phyloP scores from a whole-genome alignment of 495 filamentous ascomycete genomes.

The Neurospora pannonica region DNA sequence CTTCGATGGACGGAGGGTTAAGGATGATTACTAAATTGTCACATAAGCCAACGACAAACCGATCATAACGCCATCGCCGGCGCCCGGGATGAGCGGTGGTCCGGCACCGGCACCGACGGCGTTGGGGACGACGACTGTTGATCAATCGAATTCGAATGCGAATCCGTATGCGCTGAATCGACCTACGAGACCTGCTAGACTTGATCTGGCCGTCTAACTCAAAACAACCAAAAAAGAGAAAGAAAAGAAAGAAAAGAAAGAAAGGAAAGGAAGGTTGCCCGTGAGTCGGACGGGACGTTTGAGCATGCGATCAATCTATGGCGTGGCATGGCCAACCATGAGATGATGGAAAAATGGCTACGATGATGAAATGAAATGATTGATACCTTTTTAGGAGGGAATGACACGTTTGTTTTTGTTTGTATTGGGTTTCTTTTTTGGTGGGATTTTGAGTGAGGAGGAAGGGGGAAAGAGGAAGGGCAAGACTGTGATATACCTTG shows the following conservation, averaged over 20 bases:
- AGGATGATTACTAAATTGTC: conserved; percentile 54
- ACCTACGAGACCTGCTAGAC: background rate
- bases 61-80: background rate
- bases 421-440: background rate
- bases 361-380: background rate
- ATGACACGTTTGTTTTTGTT: background rate
- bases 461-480: background rate
- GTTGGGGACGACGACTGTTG: background rate
- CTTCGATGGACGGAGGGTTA: conserved; percentile 48
- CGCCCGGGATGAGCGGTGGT: background rate
- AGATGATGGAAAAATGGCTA: background rate
- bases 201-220: background rate
- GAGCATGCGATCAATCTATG: background rate
- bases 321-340: background rate
- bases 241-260: background rate
- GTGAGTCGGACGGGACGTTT: background rate
- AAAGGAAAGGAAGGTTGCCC: background rate
- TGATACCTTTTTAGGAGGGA: background rate
- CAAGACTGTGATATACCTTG: background rate
- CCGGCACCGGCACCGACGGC: background rate
- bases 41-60: too few relatives aligned
- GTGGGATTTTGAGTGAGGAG: background rate
- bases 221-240: background rate
- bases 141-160: background rate
- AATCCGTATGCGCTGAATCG: background rate